Evolutionary conservation across 2,329 filamentous ascomycete genomes (phyloP).

Genomic region (Ophiostoma perfectum): DNA sequence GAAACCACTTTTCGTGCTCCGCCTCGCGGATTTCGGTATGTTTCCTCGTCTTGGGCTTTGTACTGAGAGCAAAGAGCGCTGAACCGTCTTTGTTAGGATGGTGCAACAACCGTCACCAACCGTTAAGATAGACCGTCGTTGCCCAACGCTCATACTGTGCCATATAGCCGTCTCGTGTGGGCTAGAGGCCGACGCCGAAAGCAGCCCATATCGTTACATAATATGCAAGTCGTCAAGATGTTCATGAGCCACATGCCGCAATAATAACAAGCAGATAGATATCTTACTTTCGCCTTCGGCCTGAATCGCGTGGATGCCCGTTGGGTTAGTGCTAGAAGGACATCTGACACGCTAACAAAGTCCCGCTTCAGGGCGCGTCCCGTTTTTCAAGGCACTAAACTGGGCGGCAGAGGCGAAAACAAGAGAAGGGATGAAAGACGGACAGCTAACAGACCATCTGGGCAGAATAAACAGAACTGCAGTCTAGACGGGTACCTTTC

Average conservation of each 20-base stretch:
- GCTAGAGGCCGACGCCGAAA: too few species aligned
- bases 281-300: background rate
- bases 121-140: background rate
- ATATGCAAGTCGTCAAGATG: too few species aligned
- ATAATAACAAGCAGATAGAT: too few species aligned
- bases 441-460: background rate
- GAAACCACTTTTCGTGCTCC: background rate
- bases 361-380: constrained; percentile 19
- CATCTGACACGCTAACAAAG: background rate
- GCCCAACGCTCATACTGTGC: background rate
- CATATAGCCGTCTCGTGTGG: background rate
- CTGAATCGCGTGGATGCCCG: background rate
- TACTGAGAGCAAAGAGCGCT: background rate
- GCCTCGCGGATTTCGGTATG: background rate
- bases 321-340: background rate
- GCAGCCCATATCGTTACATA: too few species aligned
- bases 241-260: too few species aligned
- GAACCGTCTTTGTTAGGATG: too few species aligned
- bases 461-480: too few species aligned
- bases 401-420: background rate
- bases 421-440: background rate
- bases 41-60: background rate
- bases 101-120: too few species aligned
- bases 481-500: background rate
- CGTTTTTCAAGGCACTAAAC: constrained; percentile 14